Percentiles rank a stretch among this genome's conserved stretches.
Conservation (phyloP, 2,329 filamentous ascomycete species). For the Coniella lustricola region DNA sequence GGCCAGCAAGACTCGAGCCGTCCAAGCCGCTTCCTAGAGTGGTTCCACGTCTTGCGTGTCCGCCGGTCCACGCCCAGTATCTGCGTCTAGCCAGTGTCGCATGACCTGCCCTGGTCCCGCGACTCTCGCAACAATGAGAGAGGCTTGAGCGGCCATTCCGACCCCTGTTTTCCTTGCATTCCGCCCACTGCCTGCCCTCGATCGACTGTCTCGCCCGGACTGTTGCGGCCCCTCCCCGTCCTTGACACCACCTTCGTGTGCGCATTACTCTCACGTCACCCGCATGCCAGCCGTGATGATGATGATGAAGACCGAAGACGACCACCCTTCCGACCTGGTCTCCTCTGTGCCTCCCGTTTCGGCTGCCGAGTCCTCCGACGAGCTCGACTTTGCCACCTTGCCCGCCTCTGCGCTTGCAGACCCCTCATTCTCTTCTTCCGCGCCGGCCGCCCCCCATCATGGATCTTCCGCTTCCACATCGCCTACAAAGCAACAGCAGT, state of each 20-base stretch:
- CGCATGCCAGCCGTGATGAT: not conserved
- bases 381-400: not conserved
- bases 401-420: constrained; percentile 2
- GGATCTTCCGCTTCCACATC: constrained; percentile 8
- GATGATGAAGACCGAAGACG: constrained; percentile 18
- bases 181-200: not conserved
- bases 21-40: too few species aligned
- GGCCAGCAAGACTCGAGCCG: too few species aligned
- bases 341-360: constrained; percentile 11
- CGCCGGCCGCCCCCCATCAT: not conserved
- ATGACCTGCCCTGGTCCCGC: constrained; percentile 13
- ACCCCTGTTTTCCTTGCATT: constrained; percentile 4
- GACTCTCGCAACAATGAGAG: constrained; percentile 14
- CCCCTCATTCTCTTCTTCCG: not conserved
- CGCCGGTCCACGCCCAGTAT: too few species aligned
- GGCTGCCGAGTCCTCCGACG: constrained; percentile 3
- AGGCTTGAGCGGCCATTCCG: constrained; percentile 13
- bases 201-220: not conserved
- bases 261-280: constrained; percentile 1
- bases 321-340: constrained; percentile 12
- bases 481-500: constrained; percentile 8
- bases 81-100: not conserved
- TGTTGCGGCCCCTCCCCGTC: constrained; percentile 3
- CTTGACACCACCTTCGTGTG: not conserved
- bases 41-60: too few species aligned